Evolutionary conservation across 1,139 yeast species (phyloP), one percentile per base, ranked within the genome.

Genomic region (Lodderomyces oxycetoniae): DNA sequence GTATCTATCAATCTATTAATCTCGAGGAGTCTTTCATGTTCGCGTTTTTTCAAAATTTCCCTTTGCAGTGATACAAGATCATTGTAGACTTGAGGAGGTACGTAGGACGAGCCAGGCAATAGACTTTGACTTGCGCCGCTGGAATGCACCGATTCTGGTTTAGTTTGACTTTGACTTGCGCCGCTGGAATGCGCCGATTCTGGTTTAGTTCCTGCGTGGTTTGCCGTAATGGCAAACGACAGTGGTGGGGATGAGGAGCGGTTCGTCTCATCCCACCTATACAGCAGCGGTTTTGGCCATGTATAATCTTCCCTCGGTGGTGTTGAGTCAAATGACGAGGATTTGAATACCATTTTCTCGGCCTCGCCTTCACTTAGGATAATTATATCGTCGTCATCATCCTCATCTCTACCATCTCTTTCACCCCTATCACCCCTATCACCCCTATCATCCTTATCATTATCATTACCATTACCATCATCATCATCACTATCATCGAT

Each of bases 341-440:
- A 37, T 31, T 54, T 57, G 41, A 57, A 59, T 6, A 39, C 44
- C 4, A 50, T 47, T 2, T 45, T 45, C 10, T 49, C 45, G 2
- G 60, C 63, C 33, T 56, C 61, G 16, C 44, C 46, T 9, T 58
- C 52, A 26, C 55, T 55, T 8, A 59, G 39, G 15, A 55, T 52
- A 23, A 53, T 49, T 3, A 59, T 40, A 5, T 57, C 64, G 32
- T 57, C 39, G 24, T 31, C 34, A 23, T 31, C 29, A 19, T 33
- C 36, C 17, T 24, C 20, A 10, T 26, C 28, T 9, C 15, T 19
- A 16, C 22, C 20, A 19, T 27, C n/a, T n/a, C n/a, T n/a, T n/a
- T n/a, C 26, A 28, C 25, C 31, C 7, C 19, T 16, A 12, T 26
- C 20, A 15, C 19, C 26, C 11, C 4, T 12, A 12, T 16, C 26